A percentile compares a stretch with the other conserved stretches of the same genome.
These are phyloP conservation scores for Sugiyamaella xylanicola DNA, from an alignment of 1,139 yeast species.

Conservation along the genomic window DNA sequence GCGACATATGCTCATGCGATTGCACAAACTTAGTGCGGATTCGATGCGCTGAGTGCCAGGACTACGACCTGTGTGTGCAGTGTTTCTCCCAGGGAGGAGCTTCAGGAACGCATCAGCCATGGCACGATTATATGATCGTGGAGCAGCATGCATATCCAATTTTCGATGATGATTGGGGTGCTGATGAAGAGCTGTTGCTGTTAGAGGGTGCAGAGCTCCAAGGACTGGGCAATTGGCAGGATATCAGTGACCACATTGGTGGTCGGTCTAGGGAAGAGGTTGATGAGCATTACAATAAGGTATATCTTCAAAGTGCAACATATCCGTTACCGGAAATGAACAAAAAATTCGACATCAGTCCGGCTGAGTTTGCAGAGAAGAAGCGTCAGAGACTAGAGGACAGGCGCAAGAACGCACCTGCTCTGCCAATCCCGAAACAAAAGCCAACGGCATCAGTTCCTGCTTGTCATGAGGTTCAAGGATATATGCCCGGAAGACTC, in stretches of 20 bases:
- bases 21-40: slow-evolving; percentile 90
- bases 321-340: slow-evolving; percentile 78
- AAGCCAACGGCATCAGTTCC: slow-evolving; percentile 94
- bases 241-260: slow-evolving; percentile 92
- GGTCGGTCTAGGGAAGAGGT: slow-evolving; percentile 92
- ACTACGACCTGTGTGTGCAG: slow-evolving; percentile 94
- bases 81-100: slow-evolving; percentile 86
- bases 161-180: slow-evolving; percentile 92
- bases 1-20: slow-evolving; percentile 94
- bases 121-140: slow-evolving; percentile 87
- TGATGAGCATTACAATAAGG: slow-evolving; percentile 71
- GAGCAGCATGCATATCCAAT: slow-evolving; percentile 97
- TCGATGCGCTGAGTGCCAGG: slow-evolving; percentile 88
- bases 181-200: slow-evolving; percentile 88
- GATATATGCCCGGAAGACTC: slow-evolving; percentile 97
- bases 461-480: slow-evolving; percentile 94
- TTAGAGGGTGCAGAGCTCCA: slow-evolving; percentile 89
- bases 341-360: slow-evolving; percentile 63
- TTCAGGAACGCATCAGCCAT: slow-evolving; percentile 87
- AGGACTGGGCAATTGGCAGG: slow-evolving; percentile 98
- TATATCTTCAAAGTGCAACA: slow-evolving; percentile 65
- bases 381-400: slow-evolving; percentile 73
- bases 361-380: slow-evolving; percentile 67
- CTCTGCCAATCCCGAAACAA: slow-evolving; percentile 65
- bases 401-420: slow-evolving; percentile 60